phyloP scores from a whole-genome alignment of 495 filamentous ascomycete genomes.

The Aspergillus wentii region DNA sequence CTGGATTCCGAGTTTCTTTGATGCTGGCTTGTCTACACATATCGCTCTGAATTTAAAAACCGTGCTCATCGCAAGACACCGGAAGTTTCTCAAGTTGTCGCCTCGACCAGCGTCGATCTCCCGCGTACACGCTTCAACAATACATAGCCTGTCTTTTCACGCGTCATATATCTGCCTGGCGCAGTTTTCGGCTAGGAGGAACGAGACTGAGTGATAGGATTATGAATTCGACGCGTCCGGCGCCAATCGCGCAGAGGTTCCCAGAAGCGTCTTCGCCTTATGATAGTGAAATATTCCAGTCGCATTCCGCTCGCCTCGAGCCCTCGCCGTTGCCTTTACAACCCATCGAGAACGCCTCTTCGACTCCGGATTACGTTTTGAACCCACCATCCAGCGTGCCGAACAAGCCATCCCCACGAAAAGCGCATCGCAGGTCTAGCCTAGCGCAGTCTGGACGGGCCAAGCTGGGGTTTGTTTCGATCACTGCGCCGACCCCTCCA shows the following conservation, averaged over 20 bases:
- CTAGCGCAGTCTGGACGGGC: conserved; percentile 25
- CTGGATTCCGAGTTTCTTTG: too few relatives aligned
- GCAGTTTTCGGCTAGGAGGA: conserved; percentile 12
- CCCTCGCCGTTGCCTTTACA: conserved; percentile 48
- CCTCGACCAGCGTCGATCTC: too few relatives aligned
- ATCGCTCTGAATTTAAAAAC: too few relatives aligned
- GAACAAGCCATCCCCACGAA: conserved; percentile 56
- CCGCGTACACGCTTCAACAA: too few relatives aligned
- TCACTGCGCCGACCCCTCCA: conserved; percentile 63
- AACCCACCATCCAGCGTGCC: conserved; percentile 46
- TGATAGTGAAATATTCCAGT: conserved; percentile 47
- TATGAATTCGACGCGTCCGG: conserved; percentile 65
- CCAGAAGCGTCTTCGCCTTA: conserved; percentile 53
- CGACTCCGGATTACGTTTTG: conserved; percentile 46
- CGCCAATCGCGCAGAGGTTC: conserved; percentile 58
- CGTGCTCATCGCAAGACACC: too few relatives aligned
- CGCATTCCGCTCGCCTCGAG: conserved; percentile 31
- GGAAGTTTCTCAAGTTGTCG: too few relatives aligned
- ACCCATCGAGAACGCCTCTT: conserved; percentile 35
- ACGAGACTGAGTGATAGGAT: conserved; percentile 13
- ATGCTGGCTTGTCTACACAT: too few relatives aligned
- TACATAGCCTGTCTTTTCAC: conserved; percentile 17
- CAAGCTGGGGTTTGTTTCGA: conserved; percentile 51
- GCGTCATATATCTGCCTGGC: conserved; percentile 18
- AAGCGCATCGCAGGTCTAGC: conserved; percentile 40